Evolutionary conservation across 495 filamentous ascomycete species (phyloP), one percentile per base, ranked within the genome.

Genomic region (Xylaria scruposa): DNA sequence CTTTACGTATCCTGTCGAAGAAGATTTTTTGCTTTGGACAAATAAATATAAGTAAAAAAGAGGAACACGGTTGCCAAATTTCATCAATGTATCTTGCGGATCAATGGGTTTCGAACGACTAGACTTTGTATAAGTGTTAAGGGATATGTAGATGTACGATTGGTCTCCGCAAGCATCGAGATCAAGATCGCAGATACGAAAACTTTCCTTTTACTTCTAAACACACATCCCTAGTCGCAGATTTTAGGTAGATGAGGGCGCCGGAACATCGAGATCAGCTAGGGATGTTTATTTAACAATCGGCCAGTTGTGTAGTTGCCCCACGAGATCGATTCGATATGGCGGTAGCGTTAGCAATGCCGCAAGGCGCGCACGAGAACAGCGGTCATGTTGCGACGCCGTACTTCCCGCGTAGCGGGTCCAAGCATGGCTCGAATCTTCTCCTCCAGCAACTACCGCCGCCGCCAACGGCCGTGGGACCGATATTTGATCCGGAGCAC

Each of bases 401-500:
- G 13, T 70, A 70, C 24, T 51, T 61, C 24, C 56, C 61, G n/a
- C 42, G 53, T 3, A 51, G 68, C 56, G 68, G 46, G 58, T 19
- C 46, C 68, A 31, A 38, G 42, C 33, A 62, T 40, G 8, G 49
- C 3, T 70, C 68, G 40, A 70, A 8, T 2, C 51, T 59, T 70
- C 51, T 72, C 36, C 24, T 72, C 54, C 53, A 72, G 21, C 31
- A 58, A 61, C 38, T 51, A 26, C 71, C 71, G 19, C 3, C 66
- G 17, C 71, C 47, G 36, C 71, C 71, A 17, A 47, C 24, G 26
- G 40, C 19, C 40, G 66, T 72, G 33, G 63, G 65, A n/a, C 71
- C 71, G 19, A 29, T 73, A 60, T 70, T 53, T 29, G 71, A 73
- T 24, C 24, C 65, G 19, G 58, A 54, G 21, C 67, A 65, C 17